Percentiles rank a stretch among this genome's conserved stretches.
These are phyloP conservation scores for Neocucurbitaria cava DNA, from an alignment of 2,329 filamentous ascomycete genomes.

Conservation along the genomic window DNA sequence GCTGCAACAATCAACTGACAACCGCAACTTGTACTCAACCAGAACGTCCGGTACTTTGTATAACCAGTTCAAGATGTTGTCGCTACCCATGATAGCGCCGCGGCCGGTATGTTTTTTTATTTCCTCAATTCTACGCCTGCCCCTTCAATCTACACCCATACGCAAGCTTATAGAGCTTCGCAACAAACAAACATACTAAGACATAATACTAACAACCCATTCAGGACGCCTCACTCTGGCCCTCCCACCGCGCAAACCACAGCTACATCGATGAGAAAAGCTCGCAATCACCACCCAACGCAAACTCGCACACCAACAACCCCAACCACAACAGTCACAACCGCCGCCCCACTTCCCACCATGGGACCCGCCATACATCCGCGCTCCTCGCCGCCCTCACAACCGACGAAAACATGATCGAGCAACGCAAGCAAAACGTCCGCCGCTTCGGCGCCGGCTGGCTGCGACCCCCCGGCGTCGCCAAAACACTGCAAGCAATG, in stretches of 20 bases:
- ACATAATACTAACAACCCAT: slow-evolving; percentile 5
- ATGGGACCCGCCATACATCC: slow-evolving; percentile 49
- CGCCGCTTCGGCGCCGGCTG: slow-evolving; percentile 87
- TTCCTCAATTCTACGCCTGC: neutral
- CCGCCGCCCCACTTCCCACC: slow-evolving; percentile 26
- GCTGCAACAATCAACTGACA: neutral
- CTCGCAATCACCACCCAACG: slow-evolving; percentile 24
- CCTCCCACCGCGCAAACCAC: slow-evolving; percentile 31
- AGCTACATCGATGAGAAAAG: slow-evolving; percentile 24
- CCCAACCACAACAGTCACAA: too few relatives aligned
- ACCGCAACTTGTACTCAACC: neutral
- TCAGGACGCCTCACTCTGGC: slow-evolving; percentile 44
- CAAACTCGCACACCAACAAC: slow-evolving; percentile 23
- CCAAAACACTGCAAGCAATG: slow-evolving; percentile 89
- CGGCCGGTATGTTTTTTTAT: slow-evolving; percentile 16
- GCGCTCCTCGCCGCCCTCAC: slow-evolving; percentile 73
- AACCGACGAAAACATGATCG: slow-evolving; percentile 78
- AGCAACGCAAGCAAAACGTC: slow-evolving; percentile 79
- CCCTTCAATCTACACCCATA: too few relatives aligned
- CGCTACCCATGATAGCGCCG: slow-evolving; percentile 26
- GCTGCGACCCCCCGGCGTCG: slow-evolving; percentile 86
- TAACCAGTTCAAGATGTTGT: slow-evolving; percentile 16
- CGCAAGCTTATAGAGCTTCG: neutral
- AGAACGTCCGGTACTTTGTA: neutral
- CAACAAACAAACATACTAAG: neutral